Conservation (phyloP, 192 early-diverging fungal species). For the Gamsiella multidivaricata region DNA sequence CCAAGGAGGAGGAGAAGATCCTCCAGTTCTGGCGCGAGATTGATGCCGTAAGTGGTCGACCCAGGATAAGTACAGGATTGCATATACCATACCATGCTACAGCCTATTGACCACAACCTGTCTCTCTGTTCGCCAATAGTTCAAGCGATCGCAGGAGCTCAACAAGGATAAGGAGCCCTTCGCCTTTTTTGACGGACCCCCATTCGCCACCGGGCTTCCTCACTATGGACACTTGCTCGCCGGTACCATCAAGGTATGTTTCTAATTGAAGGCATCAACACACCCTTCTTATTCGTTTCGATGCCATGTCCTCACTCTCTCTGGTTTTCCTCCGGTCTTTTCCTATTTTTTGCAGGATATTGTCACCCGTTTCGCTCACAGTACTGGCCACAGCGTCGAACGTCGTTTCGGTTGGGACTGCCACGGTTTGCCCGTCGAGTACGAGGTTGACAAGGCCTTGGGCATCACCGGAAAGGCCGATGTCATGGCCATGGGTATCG, state of each 20-base stretch:
- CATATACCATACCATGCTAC: slow-evolving; percentile 2
- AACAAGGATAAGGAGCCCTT: slow-evolving; percentile 89
- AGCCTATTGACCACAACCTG: background rate
- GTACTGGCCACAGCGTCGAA: slow-evolving; percentile 97
- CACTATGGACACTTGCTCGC: slow-evolving; percentile 99
- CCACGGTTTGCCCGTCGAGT: slow-evolving; percentile 89
- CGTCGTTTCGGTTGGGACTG: slow-evolving; percentile 98
- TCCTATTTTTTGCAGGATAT: slow-evolving; percentile 73
- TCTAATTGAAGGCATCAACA: background rate
- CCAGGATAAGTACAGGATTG: background rate
- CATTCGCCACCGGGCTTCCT: slow-evolving; percentile 97
- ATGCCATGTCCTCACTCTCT: background rate
- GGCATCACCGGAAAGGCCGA: slow-evolving; percentile 88
- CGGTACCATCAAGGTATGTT: slow-evolving; percentile 95
- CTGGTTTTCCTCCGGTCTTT: background rate
- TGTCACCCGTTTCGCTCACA: slow-evolving; percentile 95
- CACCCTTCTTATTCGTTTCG: background rate
- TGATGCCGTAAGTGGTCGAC: slow-evolving; percentile 75
- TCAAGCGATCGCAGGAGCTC: slow-evolving; percentile 79
- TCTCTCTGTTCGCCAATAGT: slow-evolving; percentile 8
- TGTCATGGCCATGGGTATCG: slow-evolving; percentile 93
- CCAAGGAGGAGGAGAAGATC: slow-evolving; percentile 94
- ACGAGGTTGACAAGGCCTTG: slow-evolving; percentile 96
- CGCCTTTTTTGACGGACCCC: slow-evolving; percentile 98
- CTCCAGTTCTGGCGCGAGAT: slow-evolving; percentile 97